phyloP scores from a whole-genome alignment of 345 rosid genomes.

The Aquilaria sinensis region DNA sequence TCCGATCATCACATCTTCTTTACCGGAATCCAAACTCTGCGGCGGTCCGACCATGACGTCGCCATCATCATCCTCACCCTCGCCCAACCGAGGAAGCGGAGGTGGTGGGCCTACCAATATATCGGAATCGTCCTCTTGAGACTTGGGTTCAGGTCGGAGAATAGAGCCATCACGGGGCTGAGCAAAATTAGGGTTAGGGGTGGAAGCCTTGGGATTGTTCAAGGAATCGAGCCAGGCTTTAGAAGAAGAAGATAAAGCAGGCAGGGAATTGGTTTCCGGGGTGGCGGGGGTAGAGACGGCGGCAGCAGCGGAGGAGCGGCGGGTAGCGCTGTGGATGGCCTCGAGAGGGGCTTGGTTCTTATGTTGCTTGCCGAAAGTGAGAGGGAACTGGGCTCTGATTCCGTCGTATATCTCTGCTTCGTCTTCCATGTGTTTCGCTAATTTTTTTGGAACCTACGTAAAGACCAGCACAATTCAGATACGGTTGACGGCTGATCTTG shows the following conservation, averaged over 20 bases:
- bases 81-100: constrained; percentile 19
- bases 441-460: too few species aligned
- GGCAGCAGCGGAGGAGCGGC: constrained; percentile 35
- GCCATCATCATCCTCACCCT: constrained; percentile 26
- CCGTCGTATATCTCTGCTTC: constrained; percentile 66
- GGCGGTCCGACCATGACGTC: constrained; percentile 51
- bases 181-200: constrained; percentile 30
- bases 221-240: constrained; percentile 41
- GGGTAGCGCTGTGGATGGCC: constrained; percentile 67
- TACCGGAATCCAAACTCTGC: constrained; percentile 18
- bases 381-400: constrained; percentile 66
- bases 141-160: neutral
- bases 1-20: constrained; percentile 43
- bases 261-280: constrained; percentile 22
- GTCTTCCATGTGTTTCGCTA: constrained; percentile 37
- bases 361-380: constrained; percentile 66
- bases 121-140: constrained; percentile 13
- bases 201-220: constrained; percentile 21
- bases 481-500: too few species aligned
- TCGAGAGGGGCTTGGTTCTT: constrained; percentile 56
- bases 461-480: too few species aligned
- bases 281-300: constrained; percentile 6
- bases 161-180: neutral
- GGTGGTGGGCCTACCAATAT: constrained; percentile 25
- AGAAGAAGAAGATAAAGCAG: constrained; percentile 58